Evolutionary conservation across 1,284 basidiomycete genomes (phyloP), one percentile per base, ranked within the genome.

Genomic region (Leccinum pachyderme): DNA sequence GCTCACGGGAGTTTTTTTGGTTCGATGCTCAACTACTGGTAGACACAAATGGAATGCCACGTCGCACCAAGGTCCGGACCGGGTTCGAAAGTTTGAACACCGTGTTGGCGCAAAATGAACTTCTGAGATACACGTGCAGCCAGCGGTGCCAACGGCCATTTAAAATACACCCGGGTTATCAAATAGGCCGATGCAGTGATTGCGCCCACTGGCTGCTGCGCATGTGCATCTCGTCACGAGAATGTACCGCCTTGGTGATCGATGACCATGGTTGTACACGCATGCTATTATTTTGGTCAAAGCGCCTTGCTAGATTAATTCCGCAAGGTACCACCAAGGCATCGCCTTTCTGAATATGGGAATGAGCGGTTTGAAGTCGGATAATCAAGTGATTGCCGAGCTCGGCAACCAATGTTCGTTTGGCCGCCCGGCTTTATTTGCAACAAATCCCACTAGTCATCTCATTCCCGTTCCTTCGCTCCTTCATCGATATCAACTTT

Each of bases 381-480:
- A 70, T 58, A 71, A 57, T 59, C 61, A 69, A 68, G 49, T 73
- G 69, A 70, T 73, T 71, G 68, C 68, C 68, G 68, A 59, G 56
- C 55, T 70, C 68, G 68, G 71, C 71, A 70, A 73, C 68, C 66
- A 58, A 72, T 51, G 67, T 70, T 72, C 61, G 62, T 67, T 70
- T 71, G 64, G 60, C 69, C 68, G 68, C 71, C 61, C 61, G 70
- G 70, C 70, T 73, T 70, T 70, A 72, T 73, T 70, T 70, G 67
- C 71, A 59, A 72, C 71, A 72, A 70, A 63, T 73, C 69, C 65
- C 71, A 72, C 69, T 72, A 56, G 53, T 53, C 66, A 60, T 67
- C 69, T 54, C 69, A 57, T 69, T 56, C 69, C 66, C 67, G 53
- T 57, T 56, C 55, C 52, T 69, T 70, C 64, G 58, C 43, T 65